A percentile compares a stretch with the other conserved stretches of the same genome.
Evolutionary conservation across 2,329 filamentous ascomycete genomes (phyloP).

Genomic region (Pseudonectria buxi): DNA sequence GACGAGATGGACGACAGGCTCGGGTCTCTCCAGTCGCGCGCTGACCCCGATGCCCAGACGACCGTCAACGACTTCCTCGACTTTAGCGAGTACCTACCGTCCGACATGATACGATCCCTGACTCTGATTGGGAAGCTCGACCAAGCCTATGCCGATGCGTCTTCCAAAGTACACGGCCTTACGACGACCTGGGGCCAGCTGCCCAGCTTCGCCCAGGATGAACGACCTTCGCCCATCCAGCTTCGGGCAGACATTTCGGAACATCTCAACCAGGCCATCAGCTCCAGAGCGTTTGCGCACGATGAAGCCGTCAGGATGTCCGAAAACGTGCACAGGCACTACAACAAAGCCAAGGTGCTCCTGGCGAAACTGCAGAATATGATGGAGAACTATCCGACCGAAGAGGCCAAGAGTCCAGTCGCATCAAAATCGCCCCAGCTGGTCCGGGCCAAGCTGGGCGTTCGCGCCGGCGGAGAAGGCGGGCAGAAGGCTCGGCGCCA

Average conservation of each 20-base stretch:
- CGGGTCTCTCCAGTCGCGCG: constrained; percentile 41
- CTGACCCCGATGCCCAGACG: constrained; percentile 60
- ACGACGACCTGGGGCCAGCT: constrained; percentile 52
- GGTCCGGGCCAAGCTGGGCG: constrained; percentile 40
- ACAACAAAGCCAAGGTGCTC: constrained; percentile 52
- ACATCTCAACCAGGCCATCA: constrained; percentile 46
- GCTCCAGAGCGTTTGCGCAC: constrained; percentile 51
- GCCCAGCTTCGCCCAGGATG: constrained; percentile 39
- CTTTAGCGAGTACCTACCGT: constrained; percentile 62
- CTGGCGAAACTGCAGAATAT: constrained; percentile 53
- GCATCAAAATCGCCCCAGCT: constrained; percentile 48
- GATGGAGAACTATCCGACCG: constrained; percentile 53
- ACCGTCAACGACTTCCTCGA: constrained; percentile 66
- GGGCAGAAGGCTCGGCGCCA: constrained; percentile 41
- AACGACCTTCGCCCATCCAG: constrained; percentile 41
- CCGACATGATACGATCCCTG: constrained; percentile 59
- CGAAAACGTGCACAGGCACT: constrained; percentile 57
- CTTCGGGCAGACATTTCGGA: constrained; percentile 56
- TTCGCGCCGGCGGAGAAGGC: constrained; percentile 37
- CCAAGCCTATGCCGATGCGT: constrained; percentile 49
- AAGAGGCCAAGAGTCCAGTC: constrained; percentile 46
- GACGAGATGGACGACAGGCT: constrained; percentile 27
- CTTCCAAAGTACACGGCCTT: constrained; percentile 47
- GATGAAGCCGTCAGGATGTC: constrained; percentile 58
- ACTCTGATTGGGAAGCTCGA: constrained; percentile 61